Evolutionary conservation across 306 rosid species (phyloP).

Genomic region (Cicer cuneatum): DNA sequence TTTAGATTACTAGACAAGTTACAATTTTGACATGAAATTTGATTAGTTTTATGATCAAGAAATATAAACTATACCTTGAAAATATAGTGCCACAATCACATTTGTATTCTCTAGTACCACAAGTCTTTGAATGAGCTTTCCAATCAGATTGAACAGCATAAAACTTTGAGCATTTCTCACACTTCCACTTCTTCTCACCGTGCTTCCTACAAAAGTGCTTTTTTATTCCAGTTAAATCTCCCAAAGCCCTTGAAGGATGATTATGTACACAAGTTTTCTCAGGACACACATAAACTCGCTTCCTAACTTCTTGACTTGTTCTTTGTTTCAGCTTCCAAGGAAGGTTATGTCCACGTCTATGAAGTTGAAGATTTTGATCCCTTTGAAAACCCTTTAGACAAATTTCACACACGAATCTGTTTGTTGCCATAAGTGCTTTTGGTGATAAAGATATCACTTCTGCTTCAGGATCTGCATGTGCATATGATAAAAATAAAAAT

Average conservation of each 20-base stretch:
- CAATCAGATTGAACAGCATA: constrained; percentile 92
- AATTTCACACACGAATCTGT: constrained; percentile 79
- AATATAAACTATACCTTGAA: constrained; percentile 60
- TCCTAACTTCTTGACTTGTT: constrained; percentile 66
- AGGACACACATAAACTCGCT: constrained; percentile 87
- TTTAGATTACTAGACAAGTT: neutral
- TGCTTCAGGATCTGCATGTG: constrained; percentile 83
- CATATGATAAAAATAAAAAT: neutral
- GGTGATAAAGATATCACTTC: constrained; percentile 90
- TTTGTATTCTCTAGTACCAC: constrained; percentile 91
- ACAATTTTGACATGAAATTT: constrained; percentile 14
- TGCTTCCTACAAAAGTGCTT: constrained; percentile 94
- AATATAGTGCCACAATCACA: constrained; percentile 90
- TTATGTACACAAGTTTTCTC: constrained; percentile 82
- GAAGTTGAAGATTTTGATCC: constrained; percentile 92
- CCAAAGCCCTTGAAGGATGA: constrained; percentile 80
- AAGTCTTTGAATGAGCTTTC: constrained; percentile 90
- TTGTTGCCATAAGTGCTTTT: constrained; percentile 83
- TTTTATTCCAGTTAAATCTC: constrained; percentile 86
- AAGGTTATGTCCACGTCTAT: constrained; percentile 84
- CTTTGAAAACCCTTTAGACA: constrained; percentile 88
- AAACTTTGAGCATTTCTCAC: constrained; percentile 81
- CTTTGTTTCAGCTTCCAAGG: constrained; percentile 96
- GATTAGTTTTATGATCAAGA: neutral
- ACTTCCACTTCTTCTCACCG: constrained; percentile 96